These are phyloP conservation scores for Mayamaea pseudoterrestris DNA, from an alignment of 108 stramenopile species.

Conservation along the genomic window DNA sequence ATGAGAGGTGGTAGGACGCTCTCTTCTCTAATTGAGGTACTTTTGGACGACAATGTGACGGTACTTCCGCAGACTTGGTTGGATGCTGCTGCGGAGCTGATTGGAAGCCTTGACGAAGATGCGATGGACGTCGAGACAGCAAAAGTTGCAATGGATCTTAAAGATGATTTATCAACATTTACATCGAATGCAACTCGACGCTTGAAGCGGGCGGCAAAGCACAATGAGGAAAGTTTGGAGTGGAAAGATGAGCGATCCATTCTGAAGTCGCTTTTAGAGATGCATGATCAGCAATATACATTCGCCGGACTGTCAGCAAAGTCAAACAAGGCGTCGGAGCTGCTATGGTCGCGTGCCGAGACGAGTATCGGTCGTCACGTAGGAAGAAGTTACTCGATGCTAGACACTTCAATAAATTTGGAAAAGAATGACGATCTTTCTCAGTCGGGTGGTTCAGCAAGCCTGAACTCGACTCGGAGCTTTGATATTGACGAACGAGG, in stretches of 20 bases:
- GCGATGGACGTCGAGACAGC: neutral
- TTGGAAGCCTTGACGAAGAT: conserved; percentile 7
- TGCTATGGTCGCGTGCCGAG: conserved; percentile 15
- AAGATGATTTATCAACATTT: neutral
- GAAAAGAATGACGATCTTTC: neutral
- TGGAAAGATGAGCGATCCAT: conserved; percentile 38
- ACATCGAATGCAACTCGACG: neutral
- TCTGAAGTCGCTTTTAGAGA: conserved; percentile 27
- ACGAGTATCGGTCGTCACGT: neutral
- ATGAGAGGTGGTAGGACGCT: conserved; percentile 39
- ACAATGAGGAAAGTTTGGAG: conserved; percentile 8
- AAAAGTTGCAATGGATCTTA: neutral
- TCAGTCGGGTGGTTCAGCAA: neutral
- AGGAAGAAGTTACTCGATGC: neutral
- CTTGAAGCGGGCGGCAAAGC: neutral
- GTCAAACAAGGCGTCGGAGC: neutral
- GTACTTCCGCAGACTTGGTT: conserved; percentile 19
- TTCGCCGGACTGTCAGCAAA: conserved; percentile 17
- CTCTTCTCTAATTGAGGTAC: conserved; percentile 14
- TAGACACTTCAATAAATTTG: neutral
- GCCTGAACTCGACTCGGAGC: too few species aligned
- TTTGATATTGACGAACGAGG: too few species aligned
- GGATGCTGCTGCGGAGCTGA: conserved; percentile 18
- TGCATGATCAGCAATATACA: conserved; percentile 18
- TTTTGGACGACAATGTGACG: conserved; percentile 14